Evolutionary conservation across 2,329 filamentous ascomycete genomes (phyloP).

Genomic region (Neonectria sp.): DNA sequence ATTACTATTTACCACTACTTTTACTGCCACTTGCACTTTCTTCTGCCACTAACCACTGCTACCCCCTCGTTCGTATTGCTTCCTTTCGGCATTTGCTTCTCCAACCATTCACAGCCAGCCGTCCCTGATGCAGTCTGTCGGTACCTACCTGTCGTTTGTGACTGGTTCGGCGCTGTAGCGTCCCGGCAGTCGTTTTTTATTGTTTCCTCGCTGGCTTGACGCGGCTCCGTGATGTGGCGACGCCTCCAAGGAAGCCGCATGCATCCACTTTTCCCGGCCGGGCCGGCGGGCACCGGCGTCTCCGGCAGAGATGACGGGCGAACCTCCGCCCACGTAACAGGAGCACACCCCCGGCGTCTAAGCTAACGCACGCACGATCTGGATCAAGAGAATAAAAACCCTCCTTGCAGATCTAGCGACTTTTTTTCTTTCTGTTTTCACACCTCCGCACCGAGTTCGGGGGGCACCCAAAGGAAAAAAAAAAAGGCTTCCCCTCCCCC

Average conservation of each 20-base stretch:
- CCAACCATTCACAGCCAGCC: background rate
- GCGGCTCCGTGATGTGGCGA: conserved; percentile 1
- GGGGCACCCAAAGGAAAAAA: background rate
- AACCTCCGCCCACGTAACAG: conserved; percentile 1
- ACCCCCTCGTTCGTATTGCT: background rate
- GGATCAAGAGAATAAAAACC: background rate
- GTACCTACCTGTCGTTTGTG: background rate
- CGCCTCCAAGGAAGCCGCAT: background rate
- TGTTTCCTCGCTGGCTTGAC: background rate
- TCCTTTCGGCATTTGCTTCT: background rate
- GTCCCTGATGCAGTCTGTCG: background rate
- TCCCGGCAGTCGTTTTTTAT: background rate
- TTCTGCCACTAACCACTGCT: background rate
- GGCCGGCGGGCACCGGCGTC: conserved; percentile 20
- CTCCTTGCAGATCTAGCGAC: background rate
- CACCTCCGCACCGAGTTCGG: background rate
- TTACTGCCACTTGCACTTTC: conserved; percentile 14
- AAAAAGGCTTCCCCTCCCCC: no score
- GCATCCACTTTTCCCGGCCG: conserved; percentile 25
- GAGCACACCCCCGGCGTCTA: background rate
- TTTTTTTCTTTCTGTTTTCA: background rate
- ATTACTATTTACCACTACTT: conserved; percentile 10
- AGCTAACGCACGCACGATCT: background rate
- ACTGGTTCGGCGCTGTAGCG: background rate
- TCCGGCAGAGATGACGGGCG: conserved; percentile 18